Conservation (phyloP, 495 filamentous ascomycete species). For the Penicillium pulvis region DNA sequence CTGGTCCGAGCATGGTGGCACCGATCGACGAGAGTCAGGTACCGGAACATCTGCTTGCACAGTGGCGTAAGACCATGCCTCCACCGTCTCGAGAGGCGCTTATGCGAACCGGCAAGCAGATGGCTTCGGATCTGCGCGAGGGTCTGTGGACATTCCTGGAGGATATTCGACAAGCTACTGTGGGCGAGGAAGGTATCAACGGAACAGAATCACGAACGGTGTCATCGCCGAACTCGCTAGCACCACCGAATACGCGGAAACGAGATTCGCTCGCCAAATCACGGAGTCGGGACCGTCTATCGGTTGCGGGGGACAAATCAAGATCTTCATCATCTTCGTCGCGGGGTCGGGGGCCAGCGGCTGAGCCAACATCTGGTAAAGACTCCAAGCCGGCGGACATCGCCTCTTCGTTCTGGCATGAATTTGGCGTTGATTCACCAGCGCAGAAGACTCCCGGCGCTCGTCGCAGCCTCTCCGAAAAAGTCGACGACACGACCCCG, state of each 20-base stretch:
- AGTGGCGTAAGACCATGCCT: constrained; percentile 48
- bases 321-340: constrained; percentile 44
- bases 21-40: constrained; percentile 27
- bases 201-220: constrained; percentile 50
- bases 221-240: constrained; percentile 28
- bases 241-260: constrained; percentile 31
- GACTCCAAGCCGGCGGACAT: constrained; percentile 48
- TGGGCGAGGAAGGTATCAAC: constrained; percentile 84
- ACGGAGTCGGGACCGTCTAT: constrained; percentile 43
- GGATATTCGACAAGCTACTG: constrained; percentile 90
- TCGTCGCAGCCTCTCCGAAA: constrained; percentile 32
- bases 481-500: constrained; percentile 29
- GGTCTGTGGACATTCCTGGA: constrained; percentile 98
- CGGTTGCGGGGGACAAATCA: constrained; percentile 32
- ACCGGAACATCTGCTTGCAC: constrained; percentile 37
- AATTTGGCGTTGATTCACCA: constrained; percentile 57
- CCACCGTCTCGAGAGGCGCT: constrained; percentile 57
- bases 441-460: constrained; percentile 46
- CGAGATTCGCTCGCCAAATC: constrained; percentile 39
- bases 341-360: constrained; percentile 33
- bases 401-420: constrained; percentile 53
- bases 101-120: constrained; percentile 73
- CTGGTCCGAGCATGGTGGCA: constrained; percentile 8
- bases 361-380: constrained; percentile 49
- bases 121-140: constrained; percentile 85